Conservation (phyloP, 2,329 filamentous ascomycete genomes). For the Macrophomina tecta region DNA sequence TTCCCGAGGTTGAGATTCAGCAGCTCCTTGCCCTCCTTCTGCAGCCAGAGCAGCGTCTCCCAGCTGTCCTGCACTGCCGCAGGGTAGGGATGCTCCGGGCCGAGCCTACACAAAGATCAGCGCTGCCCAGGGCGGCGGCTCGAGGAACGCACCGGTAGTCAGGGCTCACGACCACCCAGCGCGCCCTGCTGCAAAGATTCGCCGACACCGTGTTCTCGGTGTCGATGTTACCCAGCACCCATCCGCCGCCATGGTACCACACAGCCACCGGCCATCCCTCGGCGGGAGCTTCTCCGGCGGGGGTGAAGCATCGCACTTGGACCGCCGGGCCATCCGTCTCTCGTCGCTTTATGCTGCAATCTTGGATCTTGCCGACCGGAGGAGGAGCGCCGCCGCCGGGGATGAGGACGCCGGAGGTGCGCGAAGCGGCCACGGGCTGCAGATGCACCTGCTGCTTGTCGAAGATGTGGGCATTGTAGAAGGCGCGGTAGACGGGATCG, state of each 20-base stretch:
- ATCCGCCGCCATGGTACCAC: constrained; percentile 52
- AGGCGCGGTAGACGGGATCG: constrained; percentile 48
- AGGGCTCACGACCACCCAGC: constrained; percentile 20
- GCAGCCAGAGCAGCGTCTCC: constrained; percentile 18
- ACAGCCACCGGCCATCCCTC: constrained; percentile 47
- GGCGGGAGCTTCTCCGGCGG: constrained; percentile 33
- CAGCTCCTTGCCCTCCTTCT: constrained; percentile 11
- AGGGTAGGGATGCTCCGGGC: constrained; percentile 46
- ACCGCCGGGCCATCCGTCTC: constrained; percentile 37
- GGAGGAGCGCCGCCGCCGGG: constrained; percentile 36
- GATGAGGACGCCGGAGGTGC: constrained; percentile 33
- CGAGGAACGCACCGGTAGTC: constrained; percentile 2
- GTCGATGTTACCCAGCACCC: constrained; percentile 46
- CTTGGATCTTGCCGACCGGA: constrained; percentile 39
- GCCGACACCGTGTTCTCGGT: constrained; percentile 43
- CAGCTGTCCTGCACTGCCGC: constrained; percentile 42
- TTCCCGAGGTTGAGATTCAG: constrained; percentile 35
- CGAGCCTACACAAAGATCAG: constrained; percentile 33
- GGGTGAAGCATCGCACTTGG: constrained; percentile 43
- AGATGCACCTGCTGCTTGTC: constrained; percentile 23
- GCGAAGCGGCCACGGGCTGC: constrained; percentile 43
- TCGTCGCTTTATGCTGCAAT: constrained; percentile 28
- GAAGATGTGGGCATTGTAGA: constrained; percentile 45
- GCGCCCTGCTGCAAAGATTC: constrained; percentile 15
- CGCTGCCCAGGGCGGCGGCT: neutral